These are phyloP conservation scores for sorghum (Sorghum bicolor) DNA, from an alignment of 176 grass and related monocot genomes.

Conservation along the genomic window Sorghum_bicolor_NCBIv3 NC_012876.2:4589501-4590000, in stretches of 20 bases:
- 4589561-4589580: background rate
- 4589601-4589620: background rate
- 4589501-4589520: background rate
- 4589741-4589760: background rate
- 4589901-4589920: background rate
- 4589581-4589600: background rate
- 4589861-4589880: background rate
- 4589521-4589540: background rate
- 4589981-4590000: background rate
- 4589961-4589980: conserved; percentile 13
- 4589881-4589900: background rate
- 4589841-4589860: background rate
- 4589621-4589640: background rate
- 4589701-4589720: background rate
- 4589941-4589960: background rate
- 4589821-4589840: background rate
- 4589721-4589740: background rate
- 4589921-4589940: background rate
- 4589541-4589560: background rate
- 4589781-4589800: background rate
- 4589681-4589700: background rate
- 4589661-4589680: background rate
- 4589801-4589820: background rate
- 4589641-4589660: background rate
- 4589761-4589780: background rate